Conservation (phyloP, 2,329 filamentous ascomycete species). For the Byssoonygena ceratinophila region DNA sequence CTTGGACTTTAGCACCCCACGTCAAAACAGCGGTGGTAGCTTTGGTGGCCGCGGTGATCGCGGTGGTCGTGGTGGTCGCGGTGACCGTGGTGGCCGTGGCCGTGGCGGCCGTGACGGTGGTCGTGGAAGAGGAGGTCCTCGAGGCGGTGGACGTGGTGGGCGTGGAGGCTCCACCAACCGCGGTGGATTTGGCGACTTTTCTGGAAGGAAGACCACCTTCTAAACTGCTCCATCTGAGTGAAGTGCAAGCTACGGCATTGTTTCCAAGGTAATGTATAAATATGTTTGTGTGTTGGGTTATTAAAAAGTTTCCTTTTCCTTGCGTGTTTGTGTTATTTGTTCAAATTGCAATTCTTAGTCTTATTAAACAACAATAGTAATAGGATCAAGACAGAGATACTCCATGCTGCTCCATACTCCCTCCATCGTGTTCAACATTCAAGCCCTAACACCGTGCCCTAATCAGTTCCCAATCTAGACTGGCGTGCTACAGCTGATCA, state of each 20-base stretch:
- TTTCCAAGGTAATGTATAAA: slow-evolving; percentile 14
- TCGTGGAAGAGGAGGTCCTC: slow-evolving; percentile 41
- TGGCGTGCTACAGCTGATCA: background rate
- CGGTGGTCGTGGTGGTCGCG: slow-evolving; percentile 44
- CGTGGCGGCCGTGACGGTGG: slow-evolving; percentile 44
- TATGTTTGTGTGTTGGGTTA: background rate
- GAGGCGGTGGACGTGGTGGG: slow-evolving; percentile 41
- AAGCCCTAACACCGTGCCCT: slow-evolving; percentile 10
- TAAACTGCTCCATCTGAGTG: slow-evolving; percentile 23
- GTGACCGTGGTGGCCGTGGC: too few species aligned
- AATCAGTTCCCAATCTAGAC: background rate
- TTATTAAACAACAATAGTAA: background rate
- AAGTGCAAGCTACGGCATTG: background rate
- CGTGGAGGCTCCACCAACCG: slow-evolving; percentile 39
- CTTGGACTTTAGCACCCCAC: slow-evolving; percentile 68
- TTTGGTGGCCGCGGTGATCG: slow-evolving; percentile 41
- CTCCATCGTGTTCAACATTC: too few species aligned
- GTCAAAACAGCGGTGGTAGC: slow-evolving; percentile 45
- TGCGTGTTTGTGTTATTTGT: slow-evolving; percentile 4
- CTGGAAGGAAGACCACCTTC: slow-evolving; percentile 72
- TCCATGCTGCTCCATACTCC: too few species aligned
- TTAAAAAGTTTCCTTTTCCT: slow-evolving; percentile 2
- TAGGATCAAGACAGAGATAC: background rate
- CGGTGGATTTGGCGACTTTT: slow-evolving; percentile 54
- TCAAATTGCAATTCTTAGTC: background rate